Evolutionary conservation across 2,329 filamentous ascomycete species (phyloP).

Genomic region (Spiromastix sp.): DNA sequence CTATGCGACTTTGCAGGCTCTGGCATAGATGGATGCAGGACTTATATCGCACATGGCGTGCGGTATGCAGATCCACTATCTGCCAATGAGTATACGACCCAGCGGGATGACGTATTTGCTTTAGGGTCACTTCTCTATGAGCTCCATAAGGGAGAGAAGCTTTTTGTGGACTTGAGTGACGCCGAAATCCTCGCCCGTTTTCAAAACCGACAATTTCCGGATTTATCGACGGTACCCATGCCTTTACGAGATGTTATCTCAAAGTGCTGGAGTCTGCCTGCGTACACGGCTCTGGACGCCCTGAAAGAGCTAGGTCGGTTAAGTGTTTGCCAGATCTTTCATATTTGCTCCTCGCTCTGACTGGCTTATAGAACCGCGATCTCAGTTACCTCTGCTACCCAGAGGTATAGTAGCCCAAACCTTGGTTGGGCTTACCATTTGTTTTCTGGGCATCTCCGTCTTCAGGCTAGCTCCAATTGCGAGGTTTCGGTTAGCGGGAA

Average conservation of each 20-base stretch:
- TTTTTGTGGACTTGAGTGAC: neutral
- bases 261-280: conserved; percentile 7
- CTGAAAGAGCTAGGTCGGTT: conserved; percentile 1
- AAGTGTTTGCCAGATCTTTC: too few relatives aligned
- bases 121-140: conserved; percentile 6
- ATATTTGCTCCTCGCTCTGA: too few relatives aligned
- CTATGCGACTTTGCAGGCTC: conserved; percentile 16
- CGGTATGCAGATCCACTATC: conserved; percentile 2
- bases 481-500: too few relatives aligned
- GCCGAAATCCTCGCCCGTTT: neutral
- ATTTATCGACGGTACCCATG: neutral
- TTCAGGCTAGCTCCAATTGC: too few relatives aligned
- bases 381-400: too few relatives aligned
- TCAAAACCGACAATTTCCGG: conserved; percentile 2
- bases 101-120: conserved; percentile 4
- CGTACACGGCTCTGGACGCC: conserved; percentile 1
- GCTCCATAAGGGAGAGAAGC: neutral
- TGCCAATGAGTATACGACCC: neutral
- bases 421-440: too few relatives aligned
- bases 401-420: too few relatives aligned
- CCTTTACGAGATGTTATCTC: conserved; percentile 1
- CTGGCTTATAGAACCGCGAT: too few relatives aligned
- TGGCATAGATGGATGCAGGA: conserved; percentile 3
- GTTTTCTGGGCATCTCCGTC: too few relatives aligned
- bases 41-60: neutral